These are phyloP conservation scores for Trametes villosa DNA, from an alignment of 768 basidiomycete species.

Conservation along the genomic window DNA sequence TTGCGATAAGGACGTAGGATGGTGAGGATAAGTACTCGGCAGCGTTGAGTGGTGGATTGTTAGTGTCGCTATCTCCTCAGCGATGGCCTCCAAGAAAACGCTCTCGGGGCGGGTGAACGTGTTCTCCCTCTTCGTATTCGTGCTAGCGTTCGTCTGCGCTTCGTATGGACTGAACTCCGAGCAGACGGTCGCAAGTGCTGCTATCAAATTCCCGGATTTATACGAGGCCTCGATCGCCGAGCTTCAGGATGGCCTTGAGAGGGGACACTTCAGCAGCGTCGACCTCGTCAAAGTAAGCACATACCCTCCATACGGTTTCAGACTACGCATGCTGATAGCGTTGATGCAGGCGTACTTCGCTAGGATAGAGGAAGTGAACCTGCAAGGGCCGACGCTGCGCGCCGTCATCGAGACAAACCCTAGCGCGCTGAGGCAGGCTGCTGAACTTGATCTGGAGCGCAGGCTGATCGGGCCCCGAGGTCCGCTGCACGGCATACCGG, in stretches of 20 bases:
- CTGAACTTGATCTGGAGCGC: slow-evolving; percentile 34
- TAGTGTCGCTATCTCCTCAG: neutral
- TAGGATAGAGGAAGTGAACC: slow-evolving; percentile 71
- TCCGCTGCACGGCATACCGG: slow-evolving; percentile 41
- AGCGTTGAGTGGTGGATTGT: neutral
- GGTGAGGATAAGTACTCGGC: neutral
- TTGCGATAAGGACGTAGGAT: neutral
- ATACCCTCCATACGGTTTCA: neutral
- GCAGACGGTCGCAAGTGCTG: neutral
- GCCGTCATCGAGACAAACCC: slow-evolving; percentile 65
- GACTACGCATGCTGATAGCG: neutral
- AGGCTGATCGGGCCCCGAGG: slow-evolving; percentile 23
- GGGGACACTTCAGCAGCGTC: slow-evolving; percentile 56
- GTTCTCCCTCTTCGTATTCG: neutral
- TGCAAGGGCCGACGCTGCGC: slow-evolving; percentile 57
- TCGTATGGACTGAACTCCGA: neutral
- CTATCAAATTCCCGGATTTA: slow-evolving; percentile 48
- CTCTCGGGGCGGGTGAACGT: neutral
- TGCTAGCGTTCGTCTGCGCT: neutral
- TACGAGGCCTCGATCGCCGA: slow-evolving; percentile 63
- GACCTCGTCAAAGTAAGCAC: slow-evolving; percentile 60
- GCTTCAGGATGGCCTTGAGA: slow-evolving; percentile 52
- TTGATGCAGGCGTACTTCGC: slow-evolving; percentile 60
- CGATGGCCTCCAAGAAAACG: neutral
- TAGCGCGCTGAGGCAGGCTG: slow-evolving; percentile 55